Evolutionary conservation across 75 land plant genomes (phyloP).

Genomic region (Pinus albicaulis): DNA sequence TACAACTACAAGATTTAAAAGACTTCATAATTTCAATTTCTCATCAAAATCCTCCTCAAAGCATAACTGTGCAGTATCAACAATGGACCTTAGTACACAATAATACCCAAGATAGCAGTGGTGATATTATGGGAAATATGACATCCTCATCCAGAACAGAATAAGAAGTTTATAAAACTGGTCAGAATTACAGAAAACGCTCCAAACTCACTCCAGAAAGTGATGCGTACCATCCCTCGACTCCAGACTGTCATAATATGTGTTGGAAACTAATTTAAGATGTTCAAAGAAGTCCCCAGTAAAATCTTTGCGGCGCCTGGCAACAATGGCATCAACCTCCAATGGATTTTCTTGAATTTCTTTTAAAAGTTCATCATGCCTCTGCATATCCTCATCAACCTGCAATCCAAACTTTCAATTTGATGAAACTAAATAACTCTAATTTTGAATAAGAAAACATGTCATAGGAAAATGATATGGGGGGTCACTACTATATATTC

Average conservation of each 20-base stretch:
- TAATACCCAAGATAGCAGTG: background rate
- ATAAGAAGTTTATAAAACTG: too few species aligned
- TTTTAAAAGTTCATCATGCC: slow-evolving; percentile 81
- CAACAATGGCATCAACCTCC: slow-evolving; percentile 62
- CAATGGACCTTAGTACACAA: background rate
- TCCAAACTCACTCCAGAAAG: background rate
- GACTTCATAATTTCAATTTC: background rate
- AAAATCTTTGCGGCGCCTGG: slow-evolving; percentile 85
- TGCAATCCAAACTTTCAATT: slow-evolving; percentile 11
- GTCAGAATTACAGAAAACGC: background rate
- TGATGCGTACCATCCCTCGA: slow-evolving; percentile 65
- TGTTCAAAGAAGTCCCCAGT: slow-evolving; percentile 91
- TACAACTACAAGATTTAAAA: slow-evolving; percentile 6
- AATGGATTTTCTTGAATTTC: slow-evolving; percentile 33
- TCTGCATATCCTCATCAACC: slow-evolving; percentile 94
- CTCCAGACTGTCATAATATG: slow-evolving; percentile 53
- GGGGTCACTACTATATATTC: too few species aligned
- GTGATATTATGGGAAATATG: too few species aligned
- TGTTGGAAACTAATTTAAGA: slow-evolving; percentile 65
- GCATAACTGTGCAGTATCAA: background rate
- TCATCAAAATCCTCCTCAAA: background rate
- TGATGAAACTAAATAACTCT: background rate
- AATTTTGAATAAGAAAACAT: background rate
- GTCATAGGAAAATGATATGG: background rate
- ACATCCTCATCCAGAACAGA: too few species aligned